Conservation (phyloP, 306 rosid species). For the Quercus variabilis region DNA sequence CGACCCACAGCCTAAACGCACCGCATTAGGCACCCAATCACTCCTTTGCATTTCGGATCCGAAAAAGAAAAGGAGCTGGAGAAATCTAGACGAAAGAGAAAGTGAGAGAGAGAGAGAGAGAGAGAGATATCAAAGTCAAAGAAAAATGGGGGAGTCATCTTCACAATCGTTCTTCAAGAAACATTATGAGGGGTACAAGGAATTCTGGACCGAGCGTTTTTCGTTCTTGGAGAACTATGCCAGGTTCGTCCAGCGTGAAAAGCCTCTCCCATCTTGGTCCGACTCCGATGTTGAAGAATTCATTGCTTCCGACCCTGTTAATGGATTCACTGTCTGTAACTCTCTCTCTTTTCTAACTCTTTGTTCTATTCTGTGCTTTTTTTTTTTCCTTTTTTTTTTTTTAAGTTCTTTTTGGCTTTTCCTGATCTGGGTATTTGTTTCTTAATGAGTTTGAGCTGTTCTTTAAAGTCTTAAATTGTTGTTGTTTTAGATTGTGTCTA, state of each 20-base stretch:
- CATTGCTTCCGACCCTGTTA: slow-evolving; percentile 72
- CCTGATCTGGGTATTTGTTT: background rate
- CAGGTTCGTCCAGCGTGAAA: slow-evolving; percentile 50
- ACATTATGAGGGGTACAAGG: slow-evolving; percentile 58
- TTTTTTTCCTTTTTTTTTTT: too few relatives aligned
- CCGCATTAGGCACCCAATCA: too few relatives aligned
- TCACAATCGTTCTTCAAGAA: slow-evolving; percentile 38
- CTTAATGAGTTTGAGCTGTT: background rate
- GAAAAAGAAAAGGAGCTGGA: too few relatives aligned
- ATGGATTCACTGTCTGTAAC: slow-evolving; percentile 57
- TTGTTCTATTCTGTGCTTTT: background rate
- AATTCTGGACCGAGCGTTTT: slow-evolving; percentile 65
- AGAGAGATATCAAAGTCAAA: background rate
- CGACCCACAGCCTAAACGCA: too few relatives aligned
- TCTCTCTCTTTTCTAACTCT: background rate
- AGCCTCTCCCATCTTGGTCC: slow-evolving; percentile 67
- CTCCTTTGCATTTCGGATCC: too few relatives aligned
- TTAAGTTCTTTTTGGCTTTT: background rate
- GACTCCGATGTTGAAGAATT: slow-evolving; percentile 60
- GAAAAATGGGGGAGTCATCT: slow-evolving; percentile 32
- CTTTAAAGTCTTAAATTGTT: background rate
- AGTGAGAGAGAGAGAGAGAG: background rate
- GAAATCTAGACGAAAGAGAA: background rate
- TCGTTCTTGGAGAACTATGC: slow-evolving; percentile 55
- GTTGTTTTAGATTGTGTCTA: background rate